Conservation (phyloP, 352 stramenopile genomes). For the Elongisporangium anandrum region DNA sequence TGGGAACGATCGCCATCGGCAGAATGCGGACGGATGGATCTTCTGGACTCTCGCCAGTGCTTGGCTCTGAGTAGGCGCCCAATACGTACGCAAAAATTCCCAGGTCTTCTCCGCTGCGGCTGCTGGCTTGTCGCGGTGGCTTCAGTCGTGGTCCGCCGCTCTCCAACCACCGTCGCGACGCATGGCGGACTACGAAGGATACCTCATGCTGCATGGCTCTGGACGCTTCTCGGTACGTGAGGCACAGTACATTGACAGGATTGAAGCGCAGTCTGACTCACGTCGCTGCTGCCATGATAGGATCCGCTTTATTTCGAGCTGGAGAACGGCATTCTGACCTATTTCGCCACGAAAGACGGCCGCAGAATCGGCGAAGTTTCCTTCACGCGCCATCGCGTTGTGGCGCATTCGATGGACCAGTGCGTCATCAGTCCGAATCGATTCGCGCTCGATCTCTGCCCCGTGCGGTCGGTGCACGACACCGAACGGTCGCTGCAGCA, state of each 20-base stretch:
- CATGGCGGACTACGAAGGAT: slow-evolving; percentile 84
- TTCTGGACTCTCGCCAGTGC: not conserved
- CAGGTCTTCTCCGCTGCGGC: not conserved
- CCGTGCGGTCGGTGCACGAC: slow-evolving; percentile 73
- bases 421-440: slow-evolving; percentile 45
- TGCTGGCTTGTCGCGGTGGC: not conserved
- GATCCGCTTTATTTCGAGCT: slow-evolving; percentile 82
- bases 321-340: slow-evolving; percentile 61
- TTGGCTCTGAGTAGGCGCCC: not conserved
- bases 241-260: not conserved
- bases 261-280: not conserved
- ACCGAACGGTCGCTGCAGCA: slow-evolving; percentile 64
- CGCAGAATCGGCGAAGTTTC: slow-evolving; percentile 67
- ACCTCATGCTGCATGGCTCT: slow-evolving; percentile 63
- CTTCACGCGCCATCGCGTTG: slow-evolving; percentile 67
- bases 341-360: slow-evolving; percentile 69
- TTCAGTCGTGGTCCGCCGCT: not conserved
- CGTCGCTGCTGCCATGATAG: slow-evolving; percentile 9
- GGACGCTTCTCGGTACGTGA: slow-evolving; percentile 30
- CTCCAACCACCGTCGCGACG: slow-evolving; percentile 1
- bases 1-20: not conserved
- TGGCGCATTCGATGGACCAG: slow-evolving; percentile 34
- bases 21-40: not conserved
- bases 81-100: not conserved
- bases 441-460: slow-evolving; percentile 66